These are phyloP conservation scores for Phytopythium boreale DNA, from an alignment of 352 stramenopile species.

Conservation along the genomic window DNA sequence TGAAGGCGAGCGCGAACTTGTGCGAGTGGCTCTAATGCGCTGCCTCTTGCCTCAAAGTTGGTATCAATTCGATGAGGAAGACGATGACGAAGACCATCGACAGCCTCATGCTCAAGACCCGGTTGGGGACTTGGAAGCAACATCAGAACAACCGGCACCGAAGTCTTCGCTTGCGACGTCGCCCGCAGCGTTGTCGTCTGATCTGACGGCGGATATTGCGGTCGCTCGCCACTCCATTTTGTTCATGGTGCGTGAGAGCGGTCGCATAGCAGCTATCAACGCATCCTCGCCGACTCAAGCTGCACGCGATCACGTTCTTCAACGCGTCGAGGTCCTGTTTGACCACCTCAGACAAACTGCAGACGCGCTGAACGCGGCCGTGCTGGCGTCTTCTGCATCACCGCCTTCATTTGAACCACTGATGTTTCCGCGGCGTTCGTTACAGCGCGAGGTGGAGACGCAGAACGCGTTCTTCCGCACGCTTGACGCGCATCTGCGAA, in stretches of 20 bases:
- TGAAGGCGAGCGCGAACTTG: conserved; percentile 6
- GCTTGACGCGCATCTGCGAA: not conserved
- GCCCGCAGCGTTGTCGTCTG: not conserved
- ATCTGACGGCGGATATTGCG: not conserved
- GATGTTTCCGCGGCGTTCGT: conserved; percentile 23
- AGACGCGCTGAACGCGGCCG: not conserved
- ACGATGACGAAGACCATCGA: not conserved
- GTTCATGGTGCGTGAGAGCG: not conserved
- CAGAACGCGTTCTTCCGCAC: conserved; percentile 15
- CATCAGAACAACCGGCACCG: not conserved
- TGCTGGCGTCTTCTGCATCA: not conserved
- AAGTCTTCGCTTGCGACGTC: not conserved
- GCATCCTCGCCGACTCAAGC: not conserved
- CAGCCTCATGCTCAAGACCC: not conserved
- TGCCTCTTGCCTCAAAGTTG: not conserved
- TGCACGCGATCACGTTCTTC: not conserved
- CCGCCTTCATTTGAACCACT: not conserved
- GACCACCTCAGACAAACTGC: not conserved
- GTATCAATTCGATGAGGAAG: not conserved
- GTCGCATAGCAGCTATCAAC: not conserved
- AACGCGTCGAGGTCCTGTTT: not conserved
- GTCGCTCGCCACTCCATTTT: not conserved
- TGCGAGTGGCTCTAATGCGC: conserved; percentile 10
- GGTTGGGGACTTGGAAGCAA: not conserved
- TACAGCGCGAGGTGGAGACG: conserved; percentile 12